phyloP scores from a whole-genome alignment of 305 asterid genomes.

The Solanum hybrid region DNA sequence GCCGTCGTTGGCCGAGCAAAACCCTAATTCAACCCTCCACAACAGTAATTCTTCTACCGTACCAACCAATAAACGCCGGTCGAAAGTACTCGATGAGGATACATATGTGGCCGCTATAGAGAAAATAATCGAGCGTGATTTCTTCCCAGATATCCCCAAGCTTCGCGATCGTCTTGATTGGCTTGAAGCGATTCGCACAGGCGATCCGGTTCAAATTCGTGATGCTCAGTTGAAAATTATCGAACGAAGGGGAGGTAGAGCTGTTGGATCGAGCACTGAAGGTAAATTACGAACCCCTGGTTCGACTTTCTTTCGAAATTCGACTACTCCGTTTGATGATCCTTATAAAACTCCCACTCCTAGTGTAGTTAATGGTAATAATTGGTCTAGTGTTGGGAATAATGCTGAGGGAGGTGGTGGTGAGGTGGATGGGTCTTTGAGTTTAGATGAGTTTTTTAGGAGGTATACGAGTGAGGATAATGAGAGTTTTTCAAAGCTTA shows the following conservation, averaged over 20 bases:
- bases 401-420: constrained; percentile 25
- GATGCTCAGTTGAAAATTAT: constrained; percentile 84
- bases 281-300: constrained; percentile 44
- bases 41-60: not conserved
- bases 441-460: constrained; percentile 64
- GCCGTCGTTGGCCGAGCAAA: constrained; percentile 29
- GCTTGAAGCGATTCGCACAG: constrained; percentile 75
- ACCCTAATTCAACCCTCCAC: constrained; percentile 27
- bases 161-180: constrained; percentile 92
- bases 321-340: constrained; percentile 37
- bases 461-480: constrained; percentile 95
- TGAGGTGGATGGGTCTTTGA: constrained; percentile 28
- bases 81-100: constrained; percentile 72
- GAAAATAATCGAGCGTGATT: constrained; percentile 91
- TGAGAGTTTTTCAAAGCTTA: constrained; percentile 58
- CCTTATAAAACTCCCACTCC: constrained; percentile 2
- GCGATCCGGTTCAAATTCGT: constrained; percentile 67
- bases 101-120: constrained; percentile 82
- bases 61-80: not conserved
- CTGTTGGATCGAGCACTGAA: not conserved
- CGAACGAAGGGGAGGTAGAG: constrained; percentile 58
- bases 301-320: constrained; percentile 55
- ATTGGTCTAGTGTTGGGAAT: constrained; percentile 13
- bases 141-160: constrained; percentile 85
- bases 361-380: constrained; percentile 12